A percentile compares a stretch with the other conserved stretches of the same genome.
phyloP scores from a whole-genome alignment of 2,329 filamentous ascomycete genomes.

The Exophiala bonariae region DNA sequence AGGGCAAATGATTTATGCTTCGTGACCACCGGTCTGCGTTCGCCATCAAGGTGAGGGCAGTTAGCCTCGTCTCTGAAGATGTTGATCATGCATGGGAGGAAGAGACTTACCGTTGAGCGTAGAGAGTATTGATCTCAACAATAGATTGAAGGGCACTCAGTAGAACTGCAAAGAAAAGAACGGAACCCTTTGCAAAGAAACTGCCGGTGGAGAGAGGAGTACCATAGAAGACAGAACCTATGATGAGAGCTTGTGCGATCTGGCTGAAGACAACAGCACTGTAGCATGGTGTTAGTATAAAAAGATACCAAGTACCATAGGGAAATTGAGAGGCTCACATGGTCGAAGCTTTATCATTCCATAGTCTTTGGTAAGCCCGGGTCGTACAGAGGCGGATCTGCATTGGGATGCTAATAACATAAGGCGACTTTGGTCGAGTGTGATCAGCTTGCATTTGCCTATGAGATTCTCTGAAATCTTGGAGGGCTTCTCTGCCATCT shows the following conservation, averaged over 20 bases:
- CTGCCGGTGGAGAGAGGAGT: constrained; percentile 58
- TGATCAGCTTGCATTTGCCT: constrained; percentile 52
- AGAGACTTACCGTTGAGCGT: constrained; percentile 61
- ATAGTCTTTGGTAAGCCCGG: constrained; percentile 66
- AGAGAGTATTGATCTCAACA: constrained; percentile 67
- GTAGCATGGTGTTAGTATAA: not conserved
- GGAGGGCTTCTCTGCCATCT: constrained; percentile 60
- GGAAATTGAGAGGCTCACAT: constrained; percentile 52
- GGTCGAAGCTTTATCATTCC: constrained; percentile 58
- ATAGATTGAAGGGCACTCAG: constrained; percentile 65
- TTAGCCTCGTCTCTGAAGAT: no score
- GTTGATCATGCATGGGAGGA: no score
- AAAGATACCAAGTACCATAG: constrained; percentile 58
- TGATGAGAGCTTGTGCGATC: constrained; percentile 58
- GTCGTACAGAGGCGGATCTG: constrained; percentile 59
- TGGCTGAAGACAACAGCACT: constrained; percentile 63
- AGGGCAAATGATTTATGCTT: constrained; percentile 61
- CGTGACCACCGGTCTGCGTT: constrained; percentile 56
- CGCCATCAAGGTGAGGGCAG: no score
- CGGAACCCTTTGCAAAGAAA: constrained; percentile 64
- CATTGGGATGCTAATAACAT: constrained; percentile 54
- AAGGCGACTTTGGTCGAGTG: constrained; percentile 55
- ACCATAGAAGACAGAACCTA: constrained; percentile 67
- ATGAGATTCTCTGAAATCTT: constrained; percentile 47
- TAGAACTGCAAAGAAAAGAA: constrained; percentile 64